Evolutionary conservation across 805 yeast genomes (phyloP), one percentile per base, ranked within the genome.

Genomic region (Candida boleticola): DNA sequence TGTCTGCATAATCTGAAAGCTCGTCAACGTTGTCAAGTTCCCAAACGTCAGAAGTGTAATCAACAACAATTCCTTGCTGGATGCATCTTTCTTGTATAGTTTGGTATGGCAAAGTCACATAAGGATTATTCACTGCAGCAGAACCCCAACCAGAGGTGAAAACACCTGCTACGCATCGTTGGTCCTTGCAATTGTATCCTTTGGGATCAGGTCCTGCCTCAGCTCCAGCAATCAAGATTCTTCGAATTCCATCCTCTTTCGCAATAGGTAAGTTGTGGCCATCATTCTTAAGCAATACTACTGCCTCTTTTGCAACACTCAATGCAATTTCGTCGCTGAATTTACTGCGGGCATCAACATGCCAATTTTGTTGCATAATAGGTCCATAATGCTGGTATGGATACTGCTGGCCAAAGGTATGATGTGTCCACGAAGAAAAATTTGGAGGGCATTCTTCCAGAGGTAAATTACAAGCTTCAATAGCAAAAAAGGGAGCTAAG

Each of bases 61-160:
- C 79, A 5, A 75, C 66, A 3, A 64, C 60, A 52, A 76, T 73
- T 6, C 74, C 76, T 37, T 64, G 57, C 29, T 64, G 68, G 26
- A 67, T 58, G 2, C 83, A 82, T 43, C 66, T 65, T 26, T 61
- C 59, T 3, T 73, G 63, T 30, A 81, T 72, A 1, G 79, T 83
- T 52, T 79, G 82, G 44, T 68, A 68, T 0, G 85, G 85, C 1
- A 83, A 73, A n/a, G 77, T 65, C 3, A 78, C 75, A 53, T 64
- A 77, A 2, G 82, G 81, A 33, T 77, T 73, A 48, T 69, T 73
- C 13, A 74, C 82, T 9, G 81, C 67, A 0, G 83, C 80, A 3
- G 85, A 80, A 0, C 86, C 87, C 82, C 85, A 78, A 11, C 85
- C 85, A 23, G 75, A 67, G 26, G 77, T 74, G 32, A 80, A 52